Base-by-base conservation (phyloP, 768 basidiomycete genomes). In the Russula emetica region DNA sequence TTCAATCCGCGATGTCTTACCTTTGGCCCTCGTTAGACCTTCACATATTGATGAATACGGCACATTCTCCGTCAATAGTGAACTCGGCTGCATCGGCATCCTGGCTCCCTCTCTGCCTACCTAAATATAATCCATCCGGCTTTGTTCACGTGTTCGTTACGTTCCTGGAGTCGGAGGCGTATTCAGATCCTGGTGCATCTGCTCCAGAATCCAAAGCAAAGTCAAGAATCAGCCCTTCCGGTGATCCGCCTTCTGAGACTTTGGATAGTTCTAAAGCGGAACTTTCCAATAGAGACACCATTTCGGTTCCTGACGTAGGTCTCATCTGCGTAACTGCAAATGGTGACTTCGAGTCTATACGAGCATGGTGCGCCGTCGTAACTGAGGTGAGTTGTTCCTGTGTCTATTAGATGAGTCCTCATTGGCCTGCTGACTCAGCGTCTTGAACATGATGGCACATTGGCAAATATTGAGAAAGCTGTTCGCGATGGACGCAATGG, bases 61-160 rank as follows among this genome's bases (percentile, higher is more conserved):
- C 98, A 9, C 83, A 90, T 61, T 83, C 91, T 0, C 90, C 92
- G 0, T 88, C 92, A 1, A 85, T 90, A 67, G 78, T 80, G 63
- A 89, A 86, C 71, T 89, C 87, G 2, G 85, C 87, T 10, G 88
- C 87, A 7, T 79, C 93, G 8, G 90, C 94, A 16, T 88, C 89
- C 7, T 99, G 94, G 93, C 83, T 98, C 9, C 97, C 97, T 2
- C 83, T 99, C 53, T 98, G 97, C 73, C 82, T 99, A 3, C 96
- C 97, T 0, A 94, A 94, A 73, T 98, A 92, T 79, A 93, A 98
- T 71, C 79, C 92, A 0, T 76, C 85, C 5, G 88, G 88, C 1
- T 98, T 98, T 74, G 86, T 96, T 30, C 93, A 99, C 72, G 90
- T 92, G 14, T 97, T 95, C 70, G 82, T 98, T 49, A 82, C 84